Conservation (phyloP, 2,329 filamentous ascomycete genomes). For the Pseudonectria foliicola region DNA sequence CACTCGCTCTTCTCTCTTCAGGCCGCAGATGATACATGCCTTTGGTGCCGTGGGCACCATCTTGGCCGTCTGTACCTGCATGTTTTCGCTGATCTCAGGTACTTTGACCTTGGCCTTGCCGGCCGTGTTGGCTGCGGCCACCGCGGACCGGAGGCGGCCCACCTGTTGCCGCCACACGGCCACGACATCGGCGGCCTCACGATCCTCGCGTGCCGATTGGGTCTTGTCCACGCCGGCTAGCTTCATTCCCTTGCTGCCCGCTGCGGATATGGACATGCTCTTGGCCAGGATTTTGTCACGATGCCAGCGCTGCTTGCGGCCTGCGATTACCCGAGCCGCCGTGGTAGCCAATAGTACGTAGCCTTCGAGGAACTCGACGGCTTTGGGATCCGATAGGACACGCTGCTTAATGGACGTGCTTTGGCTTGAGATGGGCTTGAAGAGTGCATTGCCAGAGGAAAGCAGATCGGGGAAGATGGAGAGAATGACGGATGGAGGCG, state of each 20-base stretch:
- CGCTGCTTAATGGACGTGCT: constrained; percentile 51
- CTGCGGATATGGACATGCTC: constrained; percentile 78
- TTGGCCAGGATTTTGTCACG: constrained; percentile 78
- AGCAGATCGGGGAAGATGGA: constrained; percentile 69
- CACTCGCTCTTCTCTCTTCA: constrained; percentile 82
- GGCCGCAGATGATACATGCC: constrained; percentile 76
- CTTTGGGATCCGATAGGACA: constrained; percentile 55
- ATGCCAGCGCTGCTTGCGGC: constrained; percentile 83
- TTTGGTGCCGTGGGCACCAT: constrained; percentile 68
- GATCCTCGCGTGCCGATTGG: constrained; percentile 75
- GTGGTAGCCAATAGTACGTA: constrained; percentile 60
- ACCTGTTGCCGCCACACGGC: constrained; percentile 68
- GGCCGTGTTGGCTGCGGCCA: constrained; percentile 58
- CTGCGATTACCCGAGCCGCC: constrained; percentile 74
- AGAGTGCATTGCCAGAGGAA: constrained; percentile 56
- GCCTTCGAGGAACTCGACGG: constrained; percentile 54
- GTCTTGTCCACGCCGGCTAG: constrained; percentile 77
- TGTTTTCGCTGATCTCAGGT: constrained; percentile 64
- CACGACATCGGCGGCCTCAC: constrained; percentile 73
- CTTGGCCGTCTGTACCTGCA: constrained; percentile 61
- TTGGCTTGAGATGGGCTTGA: constrained; percentile 57
- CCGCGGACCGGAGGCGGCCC: constrained; percentile 64
- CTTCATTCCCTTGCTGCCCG: constrained; percentile 82
- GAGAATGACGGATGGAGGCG: constrained; percentile 77
- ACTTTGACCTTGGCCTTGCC: constrained; percentile 48